Evolutionary conservation across 2,329 filamentous ascomycete genomes (phyloP).

Genomic region (Cryoendolithus antarcticus): DNA sequence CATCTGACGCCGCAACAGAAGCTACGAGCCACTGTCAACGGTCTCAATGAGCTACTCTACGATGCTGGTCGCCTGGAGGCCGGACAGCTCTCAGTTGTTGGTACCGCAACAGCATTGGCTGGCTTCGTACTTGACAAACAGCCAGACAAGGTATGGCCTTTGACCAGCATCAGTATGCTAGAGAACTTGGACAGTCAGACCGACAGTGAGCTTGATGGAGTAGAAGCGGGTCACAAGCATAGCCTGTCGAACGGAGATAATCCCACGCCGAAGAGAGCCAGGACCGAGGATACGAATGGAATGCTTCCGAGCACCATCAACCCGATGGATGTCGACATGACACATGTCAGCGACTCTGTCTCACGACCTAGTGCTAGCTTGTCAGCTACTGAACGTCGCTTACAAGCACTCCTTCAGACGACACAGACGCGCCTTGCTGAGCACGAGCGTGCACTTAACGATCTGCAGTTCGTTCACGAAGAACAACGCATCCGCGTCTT

Average conservation of each 20-base stretch:
- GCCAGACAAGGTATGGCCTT: constrained; percentile 13
- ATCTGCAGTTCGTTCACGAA: constrained; percentile 23
- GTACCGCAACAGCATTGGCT: constrained; percentile 14
- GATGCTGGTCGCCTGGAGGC: constrained; percentile 24
- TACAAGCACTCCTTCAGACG: constrained; percentile 12
- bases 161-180: constrained; percentile 15
- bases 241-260: constrained; percentile 3
- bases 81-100: constrained; percentile 9
- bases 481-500: constrained; percentile 18
- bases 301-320: constrained; percentile 18
- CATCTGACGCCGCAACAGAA: constrained; percentile 14
- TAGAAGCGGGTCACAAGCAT: constrained; percentile 10
- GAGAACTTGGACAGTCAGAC: constrained; percentile 22
- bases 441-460: constrained; percentile 17
- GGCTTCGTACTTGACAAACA: constrained; percentile 10
- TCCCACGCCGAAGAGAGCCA: constrained; percentile 14
- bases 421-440: constrained; percentile 16
- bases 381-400: constrained; percentile 10
- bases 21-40: constrained; percentile 26
- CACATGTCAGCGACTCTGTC: constrained; percentile 32
- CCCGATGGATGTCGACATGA: constrained; percentile 24
- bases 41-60: constrained; percentile 22
- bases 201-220: constrained; percentile 15
- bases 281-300: constrained; percentile 7
- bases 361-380: constrained; percentile 15